Conservation (phyloP, 2,329 filamentous ascomycete genomes). For the Raffaelea albimanens region DNA sequence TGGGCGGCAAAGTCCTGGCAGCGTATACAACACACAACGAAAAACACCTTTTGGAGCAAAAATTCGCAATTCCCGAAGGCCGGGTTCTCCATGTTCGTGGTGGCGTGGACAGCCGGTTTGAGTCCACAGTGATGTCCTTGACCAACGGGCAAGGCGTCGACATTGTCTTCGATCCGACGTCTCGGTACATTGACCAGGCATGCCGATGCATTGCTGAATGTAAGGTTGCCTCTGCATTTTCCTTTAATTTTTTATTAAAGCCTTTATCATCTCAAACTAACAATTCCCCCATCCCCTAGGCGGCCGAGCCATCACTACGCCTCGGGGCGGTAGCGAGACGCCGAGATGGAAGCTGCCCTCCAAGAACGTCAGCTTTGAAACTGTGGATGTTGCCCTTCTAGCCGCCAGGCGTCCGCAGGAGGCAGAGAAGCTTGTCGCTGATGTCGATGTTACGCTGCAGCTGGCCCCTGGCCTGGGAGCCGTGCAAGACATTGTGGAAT, state of each 20-base stretch:
- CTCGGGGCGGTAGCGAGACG: not conserved
- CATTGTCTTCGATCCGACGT: conserved; percentile 36
- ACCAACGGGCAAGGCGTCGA: conserved; percentile 28
- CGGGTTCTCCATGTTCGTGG: conserved; percentile 24
- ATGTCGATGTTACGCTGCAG: conserved; percentile 7
- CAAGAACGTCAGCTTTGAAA: conserved; percentile 14
- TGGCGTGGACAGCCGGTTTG: not conserved
- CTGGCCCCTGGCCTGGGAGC: conserved; percentile 1
- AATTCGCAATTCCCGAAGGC: conserved; percentile 14
- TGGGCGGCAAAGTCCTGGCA: conserved; percentile 24
- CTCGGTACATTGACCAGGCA: conserved; percentile 20
- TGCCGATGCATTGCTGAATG: conserved; percentile 20
- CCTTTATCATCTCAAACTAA: not conserved
- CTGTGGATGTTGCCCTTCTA: conserved; percentile 14
- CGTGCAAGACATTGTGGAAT: not conserved
- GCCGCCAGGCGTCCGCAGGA: conserved; percentile 1
- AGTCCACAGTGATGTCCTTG: conserved; percentile 18
- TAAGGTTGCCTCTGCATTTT: conserved; percentile 1
- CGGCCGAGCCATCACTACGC: conserved; percentile 12
- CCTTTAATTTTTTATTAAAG: not conserved
- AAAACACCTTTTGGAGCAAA: conserved; percentile 22
- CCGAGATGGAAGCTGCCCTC: not conserved
- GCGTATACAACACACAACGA: conserved; percentile 29
- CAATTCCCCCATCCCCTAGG: not conserved
- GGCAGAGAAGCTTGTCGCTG: conserved; percentile 5